phyloP scores from a whole-genome alignment of 75 land plant species.

The Picea sitchensis region DNA sequence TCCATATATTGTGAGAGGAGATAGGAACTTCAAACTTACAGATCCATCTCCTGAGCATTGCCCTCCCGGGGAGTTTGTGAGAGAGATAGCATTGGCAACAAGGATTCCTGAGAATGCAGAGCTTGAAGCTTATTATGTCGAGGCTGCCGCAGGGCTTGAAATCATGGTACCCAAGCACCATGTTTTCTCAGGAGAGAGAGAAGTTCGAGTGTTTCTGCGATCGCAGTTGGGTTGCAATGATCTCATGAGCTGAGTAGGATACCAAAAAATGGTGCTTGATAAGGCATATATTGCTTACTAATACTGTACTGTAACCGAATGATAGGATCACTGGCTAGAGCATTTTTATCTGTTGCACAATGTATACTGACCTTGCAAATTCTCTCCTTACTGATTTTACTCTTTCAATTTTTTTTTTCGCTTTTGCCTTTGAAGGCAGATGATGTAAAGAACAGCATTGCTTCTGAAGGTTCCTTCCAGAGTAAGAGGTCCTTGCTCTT shows the following conservation, averaged over 20 bases:
- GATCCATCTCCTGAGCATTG: constrained; percentile 91
- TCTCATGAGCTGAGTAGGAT: constrained; percentile 31
- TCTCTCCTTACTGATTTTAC: not conserved
- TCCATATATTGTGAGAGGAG: constrained; percentile 71
- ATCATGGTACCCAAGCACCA: constrained; percentile 89
- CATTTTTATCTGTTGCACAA: not conserved
- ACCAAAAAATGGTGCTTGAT: not conserved
- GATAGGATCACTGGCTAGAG: not conserved
- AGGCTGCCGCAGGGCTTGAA: constrained; percentile 81
- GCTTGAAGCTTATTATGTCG: constrained; percentile 82
- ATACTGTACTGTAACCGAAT: not conserved
- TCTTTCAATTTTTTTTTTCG: not conserved
- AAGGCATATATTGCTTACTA: not conserved
- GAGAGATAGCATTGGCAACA: constrained; percentile 84
- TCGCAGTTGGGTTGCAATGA: constrained; percentile 67
- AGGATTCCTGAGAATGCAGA: constrained; percentile 96
- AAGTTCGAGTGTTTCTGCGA: constrained; percentile 82
- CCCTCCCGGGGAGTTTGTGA: constrained; percentile 89
- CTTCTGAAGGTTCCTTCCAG: not conserved
- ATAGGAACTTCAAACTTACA: constrained; percentile 79
- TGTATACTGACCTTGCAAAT: not conserved
- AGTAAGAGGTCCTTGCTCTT: not conserved
- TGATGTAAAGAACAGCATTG: constrained; percentile 1
- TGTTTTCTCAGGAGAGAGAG: constrained; percentile 80
- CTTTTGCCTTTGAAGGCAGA: not conserved